phyloP scores from a whole-genome alignment of 371 early-diverging fungal species.

The Mucor sp. region DNA sequence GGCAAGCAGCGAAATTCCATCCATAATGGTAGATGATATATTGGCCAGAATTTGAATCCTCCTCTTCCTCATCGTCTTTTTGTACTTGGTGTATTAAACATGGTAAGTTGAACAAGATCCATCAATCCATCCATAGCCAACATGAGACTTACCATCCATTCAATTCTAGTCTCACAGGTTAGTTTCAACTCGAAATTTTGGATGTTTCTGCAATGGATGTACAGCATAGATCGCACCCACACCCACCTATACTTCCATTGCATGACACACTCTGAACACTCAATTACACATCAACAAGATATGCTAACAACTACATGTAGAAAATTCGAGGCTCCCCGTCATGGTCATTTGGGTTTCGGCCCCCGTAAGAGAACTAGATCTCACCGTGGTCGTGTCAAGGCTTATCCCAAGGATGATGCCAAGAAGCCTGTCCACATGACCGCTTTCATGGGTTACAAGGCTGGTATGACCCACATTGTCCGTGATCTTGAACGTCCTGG shows the following conservation, averaged over 20 bases:
- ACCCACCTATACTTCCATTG: background rate
- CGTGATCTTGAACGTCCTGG: constrained; percentile 98
- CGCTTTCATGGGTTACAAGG: constrained; percentile 99
- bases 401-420: constrained; percentile 99
- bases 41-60: constrained; percentile 5
- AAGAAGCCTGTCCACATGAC: constrained; percentile 98
- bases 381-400: constrained; percentile 96
- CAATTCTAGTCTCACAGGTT: constrained; percentile 27
- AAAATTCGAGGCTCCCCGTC: constrained; percentile 77
- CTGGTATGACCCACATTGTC: constrained; percentile 99
- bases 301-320: background rate
- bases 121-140: constrained; percentile 11
- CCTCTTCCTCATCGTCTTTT: constrained; percentile 23
- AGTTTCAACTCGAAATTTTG: background rate
- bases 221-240: background rate
- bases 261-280: background rate
- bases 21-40: background rate
- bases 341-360: constrained; percentile 99
- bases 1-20: background rate
- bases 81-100: constrained; percentile 27
- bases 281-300: background rate
- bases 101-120: constrained; percentile 8
- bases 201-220: background rate
- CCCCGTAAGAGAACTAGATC: constrained; percentile 98
- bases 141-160: background rate